A percentile compares a stretch with the other conserved stretches of the same genome.
Conservation (phyloP, 805 yeast genomes). For the Wickerhamomyces rabaulensis region DNA sequence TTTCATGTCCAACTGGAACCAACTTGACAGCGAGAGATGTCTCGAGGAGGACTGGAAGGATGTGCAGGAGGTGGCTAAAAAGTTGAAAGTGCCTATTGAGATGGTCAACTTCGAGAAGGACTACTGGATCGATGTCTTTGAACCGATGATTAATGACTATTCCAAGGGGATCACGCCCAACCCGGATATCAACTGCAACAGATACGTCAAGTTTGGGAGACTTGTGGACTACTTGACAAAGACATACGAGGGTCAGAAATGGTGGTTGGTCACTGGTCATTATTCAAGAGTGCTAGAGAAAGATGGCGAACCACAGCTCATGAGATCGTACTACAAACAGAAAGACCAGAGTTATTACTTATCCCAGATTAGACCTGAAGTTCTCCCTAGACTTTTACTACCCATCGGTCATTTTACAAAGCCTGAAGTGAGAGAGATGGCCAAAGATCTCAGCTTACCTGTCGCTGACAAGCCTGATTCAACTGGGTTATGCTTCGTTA, state of each 20-base stretch:
- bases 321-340: constrained; percentile 49
- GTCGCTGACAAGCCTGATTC: constrained; percentile 86
- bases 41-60: constrained; percentile 87
- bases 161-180: constrained; percentile 80
- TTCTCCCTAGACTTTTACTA: constrained; percentile 49
- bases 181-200: constrained; percentile 89
- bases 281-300: constrained; percentile 50
- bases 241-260: constrained; percentile 32
- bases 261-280: constrained; percentile 93
- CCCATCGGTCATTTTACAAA: constrained; percentile 81
- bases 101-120: constrained; percentile 83
- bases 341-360: constrained; percentile 94
- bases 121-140: constrained; percentile 89
- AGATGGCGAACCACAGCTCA: constrained; percentile 37
- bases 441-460: constrained; percentile 45
- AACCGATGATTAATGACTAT: constrained; percentile 82
- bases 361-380: constrained; percentile 51
- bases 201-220: constrained; percentile 80
- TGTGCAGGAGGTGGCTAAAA: constrained; percentile 59
- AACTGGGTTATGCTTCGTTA: constrained; percentile 91
- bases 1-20: constrained; percentile 78
- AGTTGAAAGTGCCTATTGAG: constrained; percentile 62
- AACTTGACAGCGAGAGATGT: constrained; percentile 49
- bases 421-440: constrained; percentile 67
- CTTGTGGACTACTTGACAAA: constrained; percentile 50